phyloP scores from a whole-genome alignment of 768 basidiomycete species.

The Auriculariales sp. region DNA sequence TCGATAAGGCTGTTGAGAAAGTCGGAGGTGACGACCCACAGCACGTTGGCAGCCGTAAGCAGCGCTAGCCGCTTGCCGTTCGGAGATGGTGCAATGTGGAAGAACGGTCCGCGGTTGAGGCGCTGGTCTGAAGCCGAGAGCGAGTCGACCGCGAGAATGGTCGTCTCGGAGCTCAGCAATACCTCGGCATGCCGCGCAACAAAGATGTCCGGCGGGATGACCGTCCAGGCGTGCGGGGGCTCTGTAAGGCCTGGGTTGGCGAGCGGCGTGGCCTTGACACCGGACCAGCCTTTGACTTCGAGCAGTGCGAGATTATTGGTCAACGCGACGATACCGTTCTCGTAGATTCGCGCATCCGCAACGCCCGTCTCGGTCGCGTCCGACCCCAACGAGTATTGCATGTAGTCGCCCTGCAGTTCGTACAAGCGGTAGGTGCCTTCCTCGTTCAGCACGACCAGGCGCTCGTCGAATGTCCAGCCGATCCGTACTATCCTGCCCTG shows the following conservation, averaged over 20 bases:
- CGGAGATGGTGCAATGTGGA: slow-evolving; percentile 76
- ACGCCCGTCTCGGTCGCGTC: slow-evolving; percentile 76
- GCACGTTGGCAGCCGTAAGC: slow-evolving; percentile 50
- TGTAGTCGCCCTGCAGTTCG: slow-evolving; percentile 72
- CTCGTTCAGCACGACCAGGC: slow-evolving; percentile 74
- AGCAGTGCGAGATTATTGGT: slow-evolving; percentile 60
- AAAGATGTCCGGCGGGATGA: slow-evolving; percentile 81
- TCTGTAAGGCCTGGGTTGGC: slow-evolving; percentile 59
- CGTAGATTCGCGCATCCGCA: slow-evolving; percentile 74
- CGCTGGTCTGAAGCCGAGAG: slow-evolving; percentile 82
- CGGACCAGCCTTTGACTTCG: slow-evolving; percentile 85
- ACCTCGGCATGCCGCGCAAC: slow-evolving; percentile 86
- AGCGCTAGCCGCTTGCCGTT: slow-evolving; percentile 88
- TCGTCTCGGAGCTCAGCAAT: slow-evolving; percentile 63
- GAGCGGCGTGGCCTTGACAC: slow-evolving; percentile 53
- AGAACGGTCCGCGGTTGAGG: slow-evolving; percentile 78
- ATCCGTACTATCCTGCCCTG: slow-evolving; percentile 68
- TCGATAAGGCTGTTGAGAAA: slow-evolving; percentile 83
- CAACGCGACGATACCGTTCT: slow-evolving; percentile 75
- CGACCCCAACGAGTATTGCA: slow-evolving; percentile 68
- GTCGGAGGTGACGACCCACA: slow-evolving; percentile 93
- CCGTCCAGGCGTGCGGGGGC: slow-evolving; percentile 72
- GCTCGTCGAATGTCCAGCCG: slow-evolving; percentile 75
- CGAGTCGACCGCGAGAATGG: slow-evolving; percentile 77
- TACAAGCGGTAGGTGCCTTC: slow-evolving; percentile 87